Evolutionary conservation across 2,329 filamentous ascomycete genomes (phyloP).

Genomic region (Fusarium dlaminii): DNA sequence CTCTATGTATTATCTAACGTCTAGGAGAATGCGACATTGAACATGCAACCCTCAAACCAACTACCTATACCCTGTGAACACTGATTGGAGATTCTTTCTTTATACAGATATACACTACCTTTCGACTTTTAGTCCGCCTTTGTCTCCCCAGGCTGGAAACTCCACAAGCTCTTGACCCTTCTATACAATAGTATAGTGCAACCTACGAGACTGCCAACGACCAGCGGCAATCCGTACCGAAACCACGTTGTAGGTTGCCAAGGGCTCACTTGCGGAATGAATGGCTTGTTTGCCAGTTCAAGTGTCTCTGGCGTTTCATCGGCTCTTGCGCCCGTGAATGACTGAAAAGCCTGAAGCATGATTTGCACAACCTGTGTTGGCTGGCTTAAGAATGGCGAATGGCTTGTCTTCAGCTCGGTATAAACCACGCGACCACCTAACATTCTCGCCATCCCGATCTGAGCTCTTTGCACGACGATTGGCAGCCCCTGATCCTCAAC

Average conservation of each 20-base stretch:
- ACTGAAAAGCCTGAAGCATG: neutral
- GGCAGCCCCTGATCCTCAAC: neutral
- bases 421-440: neutral
- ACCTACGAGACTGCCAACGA: neutral
- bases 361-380: neutral
- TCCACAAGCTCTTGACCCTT: neutral
- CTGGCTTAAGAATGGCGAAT: neutral
- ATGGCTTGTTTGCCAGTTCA: fast-evolving
- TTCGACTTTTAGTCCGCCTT: neutral
- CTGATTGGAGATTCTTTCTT: neutral
- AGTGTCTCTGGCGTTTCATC: neutral
- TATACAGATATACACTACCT: no score
- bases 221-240: neutral
- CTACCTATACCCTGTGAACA: fast-evolving
- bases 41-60: fast-evolving
- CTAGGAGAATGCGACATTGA: fast-evolving
- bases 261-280: neutral
- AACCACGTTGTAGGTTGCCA: neutral
- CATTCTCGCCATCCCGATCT: neutral
- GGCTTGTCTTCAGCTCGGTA: neutral
- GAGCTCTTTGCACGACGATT: neutral
- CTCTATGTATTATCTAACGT: no score
- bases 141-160: no score
- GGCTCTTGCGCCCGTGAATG: neutral
- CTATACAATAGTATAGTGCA: neutral